phyloP scores from a whole-genome alignment of 2,329 filamentous ascomycete genomes.

The Colletotrichum shisoi region DNA sequence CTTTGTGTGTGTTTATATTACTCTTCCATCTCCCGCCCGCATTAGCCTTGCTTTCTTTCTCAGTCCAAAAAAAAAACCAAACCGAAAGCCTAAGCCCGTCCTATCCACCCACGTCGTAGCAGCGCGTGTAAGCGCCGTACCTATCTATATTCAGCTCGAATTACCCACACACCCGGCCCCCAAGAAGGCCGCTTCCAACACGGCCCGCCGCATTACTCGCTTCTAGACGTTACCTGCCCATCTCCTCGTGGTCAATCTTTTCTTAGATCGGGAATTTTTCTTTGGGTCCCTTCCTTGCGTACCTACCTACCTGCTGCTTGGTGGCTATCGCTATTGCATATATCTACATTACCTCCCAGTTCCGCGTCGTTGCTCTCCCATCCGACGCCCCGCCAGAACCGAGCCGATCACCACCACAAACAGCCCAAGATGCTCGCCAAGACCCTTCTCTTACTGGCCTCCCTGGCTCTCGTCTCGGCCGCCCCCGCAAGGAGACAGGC shows the following conservation, averaged over 20 bases:
- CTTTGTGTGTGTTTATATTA: background rate
- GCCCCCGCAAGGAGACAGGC: conserved; percentile 42
- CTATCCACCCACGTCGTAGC: conserved; percentile 9
- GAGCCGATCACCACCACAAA: conserved; percentile 19
- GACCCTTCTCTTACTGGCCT: conserved; percentile 47
- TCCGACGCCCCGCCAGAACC: conserved; percentile 7
- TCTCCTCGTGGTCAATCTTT: conserved; percentile 21
- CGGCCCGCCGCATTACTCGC: conserved; percentile 31
- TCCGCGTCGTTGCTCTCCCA: background rate
- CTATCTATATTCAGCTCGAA: conserved; percentile 34
- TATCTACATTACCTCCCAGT: conserved; percentile 18
- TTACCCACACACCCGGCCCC: conserved; percentile 27
- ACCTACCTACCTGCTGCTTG: conserved; percentile 14
- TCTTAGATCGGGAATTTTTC: conserved; percentile 35
- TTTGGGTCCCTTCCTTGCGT: conserved; percentile 5
- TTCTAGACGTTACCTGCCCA: conserved; percentile 1
- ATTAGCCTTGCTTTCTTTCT: conserved; percentile 31
- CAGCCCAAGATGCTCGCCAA: conserved; percentile 44
- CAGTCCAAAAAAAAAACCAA: conserved; percentile 16
- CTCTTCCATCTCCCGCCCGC: conserved; percentile 28
- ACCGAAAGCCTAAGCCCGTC: background rate
- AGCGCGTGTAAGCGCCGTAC: conserved; percentile 38
- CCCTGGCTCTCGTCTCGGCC: conserved; percentile 47
- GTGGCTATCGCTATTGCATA: conserved; percentile 32
- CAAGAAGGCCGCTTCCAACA: background rate